A percentile compares a stretch with the other conserved stretches of the same genome.
Evolutionary conservation across 768 basidiomycete genomes (phyloP).

Genomic region (Boletus rex-veris): DNA sequence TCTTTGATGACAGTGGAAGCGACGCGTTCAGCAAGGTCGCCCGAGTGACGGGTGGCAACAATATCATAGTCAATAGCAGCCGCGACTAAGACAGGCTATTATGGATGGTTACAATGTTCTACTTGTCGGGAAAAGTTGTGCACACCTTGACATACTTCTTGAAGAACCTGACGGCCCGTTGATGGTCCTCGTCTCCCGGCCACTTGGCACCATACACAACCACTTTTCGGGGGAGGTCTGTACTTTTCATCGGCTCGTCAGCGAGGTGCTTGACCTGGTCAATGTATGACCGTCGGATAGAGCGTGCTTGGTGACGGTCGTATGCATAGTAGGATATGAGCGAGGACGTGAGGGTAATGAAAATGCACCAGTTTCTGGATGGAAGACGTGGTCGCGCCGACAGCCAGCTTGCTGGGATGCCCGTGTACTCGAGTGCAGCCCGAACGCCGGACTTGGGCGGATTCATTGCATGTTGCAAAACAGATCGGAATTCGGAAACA

Average conservation of each 20-base stretch:
- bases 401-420: slow-evolving; percentile 73
- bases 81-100: slow-evolving; percentile 88
- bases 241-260: slow-evolving; percentile 58
- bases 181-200: slow-evolving; percentile 92
- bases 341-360: slow-evolving; percentile 72
- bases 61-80: slow-evolving; percentile 92
- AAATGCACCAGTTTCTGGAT: slow-evolving; percentile 92
- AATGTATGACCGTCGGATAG: slow-evolving; percentile 73
- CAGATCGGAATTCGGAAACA: slow-evolving; percentile 21
- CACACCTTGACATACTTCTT: slow-evolving; percentile 95
- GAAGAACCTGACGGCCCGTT: slow-evolving; percentile 83
- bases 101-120: slow-evolving; percentile 1
- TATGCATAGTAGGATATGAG: slow-evolving; percentile 74
- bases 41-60: slow-evolving; percentile 75
- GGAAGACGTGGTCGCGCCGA: slow-evolving; percentile 83
- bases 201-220: slow-evolving; percentile 86
- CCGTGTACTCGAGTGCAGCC: slow-evolving; percentile 63
- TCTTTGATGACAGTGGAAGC: slow-evolving; percentile 68
- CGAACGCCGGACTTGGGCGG: slow-evolving; percentile 50
- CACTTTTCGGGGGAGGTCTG: slow-evolving; percentile 73
- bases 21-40: slow-evolving; percentile 77
- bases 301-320: slow-evolving; percentile 79
- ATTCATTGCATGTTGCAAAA: slow-evolving; percentile 1
- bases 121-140: slow-evolving; percentile 13
- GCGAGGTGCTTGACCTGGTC: slow-evolving; percentile 77